phyloP scores from a whole-genome alignment of 2,329 filamentous ascomycete species.

The Tolypocladium tundrense region DNA sequence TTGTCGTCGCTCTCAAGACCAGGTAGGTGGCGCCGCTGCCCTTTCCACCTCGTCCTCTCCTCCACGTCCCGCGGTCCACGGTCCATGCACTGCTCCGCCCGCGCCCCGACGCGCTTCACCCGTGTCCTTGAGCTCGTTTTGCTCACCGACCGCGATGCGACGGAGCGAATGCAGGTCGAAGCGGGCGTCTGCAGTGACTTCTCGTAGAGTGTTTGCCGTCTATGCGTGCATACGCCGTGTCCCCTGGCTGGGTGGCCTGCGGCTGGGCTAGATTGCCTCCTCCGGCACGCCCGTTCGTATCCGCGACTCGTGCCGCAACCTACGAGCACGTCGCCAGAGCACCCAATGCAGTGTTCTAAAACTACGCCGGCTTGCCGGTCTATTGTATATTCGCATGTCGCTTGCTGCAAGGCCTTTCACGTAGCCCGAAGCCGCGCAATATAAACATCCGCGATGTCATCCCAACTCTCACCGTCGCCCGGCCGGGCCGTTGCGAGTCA shows the following conservation, averaged over 20 bases:
- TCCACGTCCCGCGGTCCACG: conserved; percentile 6
- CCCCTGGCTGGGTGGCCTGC: not conserved
- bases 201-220: conserved; percentile 4
- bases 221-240: conserved; percentile 1
- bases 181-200: not conserved
- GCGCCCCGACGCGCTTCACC: conserved; percentile 19
- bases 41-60: conserved; percentile 16
- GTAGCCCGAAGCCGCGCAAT: not conserved
- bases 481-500: not conserved
- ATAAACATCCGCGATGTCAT: not conserved
- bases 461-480: not conserved
- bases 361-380: not conserved
- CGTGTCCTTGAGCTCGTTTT: conserved; percentile 57
- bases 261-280: not conserved
- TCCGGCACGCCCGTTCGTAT: not conserved
- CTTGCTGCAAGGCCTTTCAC: not conserved
- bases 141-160: conserved; percentile 32
- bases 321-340: not conserved
- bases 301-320: not conserved
- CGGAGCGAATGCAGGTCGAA: conserved; percentile 20
- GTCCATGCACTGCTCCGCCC: conserved; percentile 16
- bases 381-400: not conserved
- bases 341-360: not conserved
- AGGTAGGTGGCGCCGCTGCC: too few relatives aligned
- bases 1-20: too few relatives aligned